phyloP scores from a whole-genome alignment of 2,329 filamentous ascomycete genomes.

The Fusarium drepaniforme region DNA sequence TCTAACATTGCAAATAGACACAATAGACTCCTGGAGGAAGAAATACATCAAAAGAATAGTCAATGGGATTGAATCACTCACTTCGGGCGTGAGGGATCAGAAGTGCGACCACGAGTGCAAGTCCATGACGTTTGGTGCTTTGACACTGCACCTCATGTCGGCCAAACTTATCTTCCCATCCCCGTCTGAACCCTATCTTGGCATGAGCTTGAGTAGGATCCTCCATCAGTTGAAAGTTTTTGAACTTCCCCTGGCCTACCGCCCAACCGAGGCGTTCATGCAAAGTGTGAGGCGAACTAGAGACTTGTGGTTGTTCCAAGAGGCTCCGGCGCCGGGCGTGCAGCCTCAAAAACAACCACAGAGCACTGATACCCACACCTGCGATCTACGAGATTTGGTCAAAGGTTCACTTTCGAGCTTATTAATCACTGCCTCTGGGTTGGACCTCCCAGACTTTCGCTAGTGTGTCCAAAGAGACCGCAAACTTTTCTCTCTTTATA shows the following conservation, averaged over 20 bases:
- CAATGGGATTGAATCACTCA: background rate
- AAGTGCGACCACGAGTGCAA: background rate
- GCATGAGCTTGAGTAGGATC: background rate
- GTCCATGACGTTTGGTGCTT: background rate
- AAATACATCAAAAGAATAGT: background rate
- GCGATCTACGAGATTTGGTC: too few relatives aligned
- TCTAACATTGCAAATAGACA: background rate
- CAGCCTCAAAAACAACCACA: too few relatives aligned
- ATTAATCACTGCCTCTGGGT: background rate
- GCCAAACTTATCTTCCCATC: background rate
- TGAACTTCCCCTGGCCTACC: background rate
- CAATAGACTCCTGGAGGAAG: background rate
- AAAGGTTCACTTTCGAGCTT: too few relatives aligned
- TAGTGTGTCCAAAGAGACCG: background rate
- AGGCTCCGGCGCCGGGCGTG: background rate
- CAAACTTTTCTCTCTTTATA: background rate
- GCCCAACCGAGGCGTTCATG: background rate
- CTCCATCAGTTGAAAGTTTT: too few relatives aligned
- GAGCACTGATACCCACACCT: background rate
- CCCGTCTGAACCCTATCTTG: background rate
- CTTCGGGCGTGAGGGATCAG: fast-evolving
- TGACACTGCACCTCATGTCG: background rate
- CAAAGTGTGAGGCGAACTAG: fast-evolving
- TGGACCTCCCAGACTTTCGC: background rate
- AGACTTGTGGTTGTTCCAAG: background rate